Evolutionary conservation across 371 early-diverging fungal species (phyloP).

Genomic region (Umbelopsis sp.): DNA sequence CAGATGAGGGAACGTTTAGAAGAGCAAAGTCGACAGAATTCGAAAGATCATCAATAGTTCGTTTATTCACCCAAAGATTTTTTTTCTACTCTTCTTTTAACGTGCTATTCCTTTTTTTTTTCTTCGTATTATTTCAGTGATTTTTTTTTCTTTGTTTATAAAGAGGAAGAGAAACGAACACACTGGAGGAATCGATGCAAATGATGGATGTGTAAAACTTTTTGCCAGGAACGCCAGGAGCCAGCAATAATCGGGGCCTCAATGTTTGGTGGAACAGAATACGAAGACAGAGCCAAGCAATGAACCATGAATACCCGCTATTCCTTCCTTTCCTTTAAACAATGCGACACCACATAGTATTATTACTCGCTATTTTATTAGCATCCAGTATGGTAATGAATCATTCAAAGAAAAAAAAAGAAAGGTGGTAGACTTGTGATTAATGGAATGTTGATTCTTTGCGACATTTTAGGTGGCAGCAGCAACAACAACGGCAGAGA

Average conservation of each 20-base stretch:
- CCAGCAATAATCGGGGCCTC: background rate
- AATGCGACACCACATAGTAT: background rate
- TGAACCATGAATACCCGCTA: too few species aligned
- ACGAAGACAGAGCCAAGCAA: background rate
- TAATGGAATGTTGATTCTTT: background rate
- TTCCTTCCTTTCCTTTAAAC: too few species aligned
- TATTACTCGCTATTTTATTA: background rate
- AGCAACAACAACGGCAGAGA: background rate
- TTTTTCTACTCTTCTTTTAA: background rate
- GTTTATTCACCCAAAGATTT: background rate
- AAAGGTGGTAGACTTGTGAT: background rate
- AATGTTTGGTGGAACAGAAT: constrained; percentile 17
- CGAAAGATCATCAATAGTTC: constrained; percentile 2
- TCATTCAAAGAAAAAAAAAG: background rate
- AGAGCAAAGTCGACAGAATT: constrained; percentile 21
- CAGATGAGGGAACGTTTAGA: constrained; percentile 69
- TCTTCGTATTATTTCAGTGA: background rate
- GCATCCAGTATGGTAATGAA: background rate
- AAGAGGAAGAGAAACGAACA: too few species aligned
- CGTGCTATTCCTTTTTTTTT: background rate
- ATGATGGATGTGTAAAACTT: too few species aligned
- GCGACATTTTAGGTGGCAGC: background rate
- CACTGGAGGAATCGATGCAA: too few species aligned
- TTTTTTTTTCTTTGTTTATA: background rate
- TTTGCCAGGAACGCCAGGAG: too few species aligned